Evolutionary conservation across 805 yeast species (phyloP), one percentile per base, ranked within the genome.

Genomic region (Ogataea trehaloabstinens): DNA sequence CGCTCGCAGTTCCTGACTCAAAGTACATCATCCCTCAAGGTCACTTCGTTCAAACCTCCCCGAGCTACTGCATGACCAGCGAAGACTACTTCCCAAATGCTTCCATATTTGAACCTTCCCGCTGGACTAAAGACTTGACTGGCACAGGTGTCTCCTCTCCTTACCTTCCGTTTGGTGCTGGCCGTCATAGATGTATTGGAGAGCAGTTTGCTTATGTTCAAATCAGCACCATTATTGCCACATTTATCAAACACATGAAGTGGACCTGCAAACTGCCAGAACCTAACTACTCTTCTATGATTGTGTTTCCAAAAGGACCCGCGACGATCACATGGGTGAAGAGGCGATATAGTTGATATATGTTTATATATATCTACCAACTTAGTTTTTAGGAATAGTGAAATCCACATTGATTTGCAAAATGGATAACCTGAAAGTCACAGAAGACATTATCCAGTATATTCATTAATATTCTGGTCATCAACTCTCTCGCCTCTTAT

Each of bases 71-170:
- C 42, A 83, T 79, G 78, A 77, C 80, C 34, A 80, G 73, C 52
- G 90, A 82, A 19, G 67, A 73, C 32, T 90, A 75, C 68, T 93
- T 88, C 80, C 89, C 95, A 35, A 67, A 84, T 38, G 81, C 96
- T 19, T 63, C 60, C 24, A 64, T 66, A 21, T 93, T 80, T 63
- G 76, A 86, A 59, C 96, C 97, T 28, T 84, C 82, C 63, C 81
- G 99, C 68, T 93, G 99, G 99, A 91, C 65, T 91, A 90, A 61
- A 98, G 98, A n/a, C 91, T 91, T 55, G 97, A 86, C 93, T 48
- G 80, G 95, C 33, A 93, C 91, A 69, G 99, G 98, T 68, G 98
- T 91, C 37, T 71, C 86, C 21, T 87, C 96, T 30, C 96, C 98
- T 42, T 93, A 88, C 68, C 78, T 93, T 61, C 99, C 99, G 39